These are phyloP conservation scores for Chalara sp. DNA, from an alignment of 2,329 filamentous ascomycete species.

Conservation along the genomic window DNA sequence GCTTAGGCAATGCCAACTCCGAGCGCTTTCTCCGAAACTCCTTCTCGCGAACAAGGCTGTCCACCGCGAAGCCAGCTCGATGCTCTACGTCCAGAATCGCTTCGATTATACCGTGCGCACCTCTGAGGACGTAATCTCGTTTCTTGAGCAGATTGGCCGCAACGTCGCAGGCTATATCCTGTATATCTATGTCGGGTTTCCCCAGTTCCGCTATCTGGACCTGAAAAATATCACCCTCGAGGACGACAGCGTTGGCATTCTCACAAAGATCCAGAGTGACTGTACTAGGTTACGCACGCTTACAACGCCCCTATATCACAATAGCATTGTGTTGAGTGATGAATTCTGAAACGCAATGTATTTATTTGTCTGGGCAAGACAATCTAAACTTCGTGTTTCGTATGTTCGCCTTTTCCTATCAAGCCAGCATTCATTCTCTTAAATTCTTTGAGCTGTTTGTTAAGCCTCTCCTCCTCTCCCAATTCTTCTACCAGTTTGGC, in stretches of 20 bases:
- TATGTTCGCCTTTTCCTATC: constrained; percentile 85
- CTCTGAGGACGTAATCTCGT: constrained; percentile 7
- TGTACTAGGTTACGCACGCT: constrained; percentile 13
- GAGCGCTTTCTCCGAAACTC: constrained; percentile 4
- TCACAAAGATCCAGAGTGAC: constrained; percentile 12
- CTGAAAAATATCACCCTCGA: constrained; percentile 1
- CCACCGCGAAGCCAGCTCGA: constrained; percentile 13
- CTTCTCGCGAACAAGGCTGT: constrained; percentile 13
- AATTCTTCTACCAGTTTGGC: constrained; percentile 86
- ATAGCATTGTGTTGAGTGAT: too few relatives aligned
- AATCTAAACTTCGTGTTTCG: too few relatives aligned
- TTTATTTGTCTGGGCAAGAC: too few relatives aligned
- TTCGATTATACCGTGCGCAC: constrained; percentile 13
- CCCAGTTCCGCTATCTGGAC: background rate
- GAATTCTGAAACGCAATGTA: too few relatives aligned
- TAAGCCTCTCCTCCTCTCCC: constrained; percentile 82
- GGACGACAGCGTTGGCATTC: constrained; percentile 9
- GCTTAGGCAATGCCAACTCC: background rate
- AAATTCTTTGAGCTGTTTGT: constrained; percentile 88
- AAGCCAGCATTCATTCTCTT: constrained; percentile 96
- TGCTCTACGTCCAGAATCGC: constrained; percentile 15
- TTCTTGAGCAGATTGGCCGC: constrained; percentile 13
- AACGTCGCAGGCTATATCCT: constrained; percentile 14
- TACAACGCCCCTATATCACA: constrained; percentile 4
- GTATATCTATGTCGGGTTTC: background rate